Evolutionary conservation across 345 rosid genomes (phyloP), one percentile per base, ranked within the genome.

Genomic region (Pugionium dolabratum): DNA sequence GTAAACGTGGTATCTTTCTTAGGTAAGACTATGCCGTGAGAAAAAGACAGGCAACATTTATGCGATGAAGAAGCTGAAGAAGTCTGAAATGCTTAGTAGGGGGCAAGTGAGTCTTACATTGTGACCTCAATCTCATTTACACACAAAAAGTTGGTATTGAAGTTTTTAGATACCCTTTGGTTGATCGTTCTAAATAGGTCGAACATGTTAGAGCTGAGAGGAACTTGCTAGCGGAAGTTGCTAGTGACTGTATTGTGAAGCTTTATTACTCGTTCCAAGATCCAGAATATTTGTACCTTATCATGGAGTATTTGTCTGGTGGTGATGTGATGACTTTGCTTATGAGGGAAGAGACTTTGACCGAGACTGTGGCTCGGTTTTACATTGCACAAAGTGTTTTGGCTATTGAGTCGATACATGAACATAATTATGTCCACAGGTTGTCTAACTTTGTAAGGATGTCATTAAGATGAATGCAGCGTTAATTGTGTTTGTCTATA

Each of bases 11-110:
- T 54, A 27, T 67, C 32, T 79, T 64, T 71, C 26, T 41, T 83
- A 91, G 98, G 98, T 91, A 57, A 80, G 97, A 67, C 75, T 92
- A 46, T 89, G 96, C 73, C 79, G 82, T 66, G 98, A 87, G 79
- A 89, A 86, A 76, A 84, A 82, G 69, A 79, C 94, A 6, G 90
- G 95, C 63, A 78, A 81, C 60, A 87, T 87, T 43, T 92, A 82
- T 78, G 98, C 98, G 60, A 89, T 92, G 98, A 92, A 92, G 83
- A 92, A 89, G 72, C 71, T 92, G 79, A 89, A 83, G 85, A 92
- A 92, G 78, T 89, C 97, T 11, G 98, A 92, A 81, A 92, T 92
- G 98, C 95, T 92, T 71, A 89, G 91, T 78, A 83, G 96, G 55
- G 98, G 96, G 9, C 98, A 92, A 88, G 98, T 92, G 76, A 81